Evolutionary conservation across 192 early-diverging fungal species (phyloP).

Genomic region (Umbelopsis ramanniana): DNA sequence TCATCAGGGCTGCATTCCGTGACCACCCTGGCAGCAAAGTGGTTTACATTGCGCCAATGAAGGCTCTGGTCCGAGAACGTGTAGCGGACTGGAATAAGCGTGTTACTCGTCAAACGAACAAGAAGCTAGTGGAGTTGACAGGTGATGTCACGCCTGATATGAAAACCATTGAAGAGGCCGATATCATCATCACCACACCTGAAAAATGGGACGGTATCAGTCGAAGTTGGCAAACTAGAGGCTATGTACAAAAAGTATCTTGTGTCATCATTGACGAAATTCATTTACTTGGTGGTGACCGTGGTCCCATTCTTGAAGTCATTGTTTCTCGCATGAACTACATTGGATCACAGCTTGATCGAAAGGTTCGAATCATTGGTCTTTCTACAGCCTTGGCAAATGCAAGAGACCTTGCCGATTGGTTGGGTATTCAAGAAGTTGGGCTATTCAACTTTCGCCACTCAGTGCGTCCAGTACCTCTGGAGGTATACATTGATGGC

Average conservation of each 20-base stretch:
- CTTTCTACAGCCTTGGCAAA: constrained; percentile 92
- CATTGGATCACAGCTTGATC: constrained; percentile 81
- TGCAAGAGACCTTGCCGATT: constrained; percentile 97
- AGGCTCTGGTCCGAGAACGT: constrained; percentile 79
- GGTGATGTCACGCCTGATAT: constrained; percentile 92
- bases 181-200: constrained; percentile 91
- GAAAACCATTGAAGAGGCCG: constrained; percentile 87
- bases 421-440: constrained; percentile 84
- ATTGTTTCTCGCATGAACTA: constrained; percentile 94
- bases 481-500: constrained; percentile 95
- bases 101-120: constrained; percentile 50
- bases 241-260: constrained; percentile 87
- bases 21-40: constrained; percentile 61
- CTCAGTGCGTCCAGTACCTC: constrained; percentile 88
- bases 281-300: constrained; percentile 90
- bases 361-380: constrained; percentile 89
- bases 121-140: constrained; percentile 85
- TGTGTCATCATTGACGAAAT: constrained; percentile 94
- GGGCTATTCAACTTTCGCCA: constrained; percentile 96
- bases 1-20: constrained; percentile 65
- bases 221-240: constrained; percentile 93
- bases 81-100: constrained; percentile 75
- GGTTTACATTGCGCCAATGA: constrained; percentile 92
- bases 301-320: constrained; percentile 91
- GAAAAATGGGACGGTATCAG: constrained; percentile 94